phyloP scores from a whole-genome alignment of 2,329 filamentous ascomycete species.

The Escovopsis sp. region DNA sequence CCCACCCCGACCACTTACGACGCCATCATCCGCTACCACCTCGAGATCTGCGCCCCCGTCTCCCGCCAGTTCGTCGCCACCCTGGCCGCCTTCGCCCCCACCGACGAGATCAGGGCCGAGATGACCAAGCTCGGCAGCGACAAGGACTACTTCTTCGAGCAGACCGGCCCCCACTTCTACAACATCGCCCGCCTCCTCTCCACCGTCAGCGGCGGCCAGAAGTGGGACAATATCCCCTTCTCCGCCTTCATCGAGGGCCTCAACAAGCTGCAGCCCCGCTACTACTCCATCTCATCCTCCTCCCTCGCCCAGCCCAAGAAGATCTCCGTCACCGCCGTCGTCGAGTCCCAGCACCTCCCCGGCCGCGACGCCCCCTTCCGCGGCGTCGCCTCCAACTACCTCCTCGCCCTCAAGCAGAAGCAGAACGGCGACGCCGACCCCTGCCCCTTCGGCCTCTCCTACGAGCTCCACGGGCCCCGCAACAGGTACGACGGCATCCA shows the following conservation, averaged over 20 bases:
- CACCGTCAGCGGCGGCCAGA: slow-evolving; percentile 48
- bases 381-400: slow-evolving; percentile 93
- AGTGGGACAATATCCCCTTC: slow-evolving; percentile 79
- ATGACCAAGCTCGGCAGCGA: slow-evolving; percentile 80
- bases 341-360: slow-evolving; percentile 68
- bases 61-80: slow-evolving; percentile 90
- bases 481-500: slow-evolving; percentile 97
- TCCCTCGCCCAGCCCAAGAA: slow-evolving; percentile 87
- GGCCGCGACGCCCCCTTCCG: slow-evolving; percentile 70
- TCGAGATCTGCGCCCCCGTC: slow-evolving; percentile 90
- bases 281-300: slow-evolving; percentile 98
- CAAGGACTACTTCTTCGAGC: slow-evolving; percentile 88
- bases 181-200: slow-evolving; percentile 82
- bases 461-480: slow-evolving; percentile 74
- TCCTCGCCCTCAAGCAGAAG: slow-evolving; percentile 89
- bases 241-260: slow-evolving; percentile 88
- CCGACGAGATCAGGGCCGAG: slow-evolving; percentile 70
- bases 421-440: slow-evolving; percentile 78
- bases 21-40: slow-evolving; percentile 82
- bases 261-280: slow-evolving; percentile 89
- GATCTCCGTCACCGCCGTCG: slow-evolving; percentile 88
- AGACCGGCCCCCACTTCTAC: slow-evolving; percentile 65
- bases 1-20: slow-evolving; percentile 95
- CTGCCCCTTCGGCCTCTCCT: slow-evolving; percentile 70
- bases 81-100: slow-evolving; percentile 77